Percentiles rank a stretch among this genome's conserved stretches.
Conservation (phyloP, 1,284 basidiomycete genomes). For the Cutaneotrichosporon dermatis region DNA sequence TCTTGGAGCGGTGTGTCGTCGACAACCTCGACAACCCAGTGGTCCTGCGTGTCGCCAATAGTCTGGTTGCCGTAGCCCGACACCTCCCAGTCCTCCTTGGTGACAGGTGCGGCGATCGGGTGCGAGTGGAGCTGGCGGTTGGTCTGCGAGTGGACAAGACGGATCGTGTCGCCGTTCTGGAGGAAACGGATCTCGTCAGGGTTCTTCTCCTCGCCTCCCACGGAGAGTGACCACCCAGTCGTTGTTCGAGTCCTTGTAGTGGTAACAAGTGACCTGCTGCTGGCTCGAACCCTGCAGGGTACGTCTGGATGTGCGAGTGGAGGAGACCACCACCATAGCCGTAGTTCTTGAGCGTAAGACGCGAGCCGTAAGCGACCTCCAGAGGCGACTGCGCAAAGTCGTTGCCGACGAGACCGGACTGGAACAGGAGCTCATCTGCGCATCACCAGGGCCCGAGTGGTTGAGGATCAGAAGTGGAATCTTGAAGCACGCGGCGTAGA, state of each 20-base stretch:
- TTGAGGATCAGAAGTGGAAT: constrained; percentile 95
- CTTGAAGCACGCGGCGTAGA: constrained; percentile 94
- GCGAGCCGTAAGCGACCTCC: constrained; percentile 86
- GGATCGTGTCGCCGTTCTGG: constrained; percentile 72
- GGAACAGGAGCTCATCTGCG: constrained; percentile 99
- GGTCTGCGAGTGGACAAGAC: constrained; percentile 76
- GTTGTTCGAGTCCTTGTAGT: constrained; percentile 99
- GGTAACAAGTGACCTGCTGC: constrained; percentile 98
- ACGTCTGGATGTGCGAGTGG: constrained; percentile 94
- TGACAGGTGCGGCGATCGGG: constrained; percentile 75
- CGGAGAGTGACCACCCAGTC: constrained; percentile 73
- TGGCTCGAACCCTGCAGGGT: constrained; percentile 84
- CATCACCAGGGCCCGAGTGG: constrained; percentile 90
- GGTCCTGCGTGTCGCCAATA: constrained; percentile 80
- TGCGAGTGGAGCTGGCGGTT: constrained; percentile 93
- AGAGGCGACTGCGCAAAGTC: constrained; percentile 85
- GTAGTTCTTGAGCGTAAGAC: constrained; percentile 92
- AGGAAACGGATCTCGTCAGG: constrained; percentile 64
- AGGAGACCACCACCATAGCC: constrained; percentile 94
- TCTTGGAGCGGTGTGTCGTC: constrained; percentile 73
- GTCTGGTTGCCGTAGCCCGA: constrained; percentile 86
- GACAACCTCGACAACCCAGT: constrained; percentile 91
- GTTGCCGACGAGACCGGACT: constrained; percentile 92
- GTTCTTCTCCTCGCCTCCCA: constrained; percentile 62
- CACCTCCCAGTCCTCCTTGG: constrained; percentile 87